Evolutionary conservation across 352 stramenopile genomes (phyloP).

Genomic region (Phytophthora crassamura): DNA sequence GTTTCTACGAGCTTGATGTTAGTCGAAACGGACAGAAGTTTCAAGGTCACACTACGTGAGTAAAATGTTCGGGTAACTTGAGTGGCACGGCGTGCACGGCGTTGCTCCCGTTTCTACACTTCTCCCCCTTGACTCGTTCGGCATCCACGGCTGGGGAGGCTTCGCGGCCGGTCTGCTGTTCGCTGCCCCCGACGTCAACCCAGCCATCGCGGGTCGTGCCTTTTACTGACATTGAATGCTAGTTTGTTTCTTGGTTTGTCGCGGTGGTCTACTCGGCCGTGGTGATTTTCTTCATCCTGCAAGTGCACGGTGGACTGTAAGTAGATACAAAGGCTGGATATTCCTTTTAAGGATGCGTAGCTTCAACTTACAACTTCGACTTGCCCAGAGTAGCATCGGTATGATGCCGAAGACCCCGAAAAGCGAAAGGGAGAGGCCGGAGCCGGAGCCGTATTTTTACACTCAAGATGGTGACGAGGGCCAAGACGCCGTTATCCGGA

Average conservation of each 20-base stretch:
- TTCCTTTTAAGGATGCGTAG: slow-evolving; percentile 21
- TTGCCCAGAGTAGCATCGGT: neutral
- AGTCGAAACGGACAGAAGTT: slow-evolving; percentile 79
- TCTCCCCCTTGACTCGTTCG: too few relatives aligned
- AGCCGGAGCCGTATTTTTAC: slow-evolving; percentile 9
- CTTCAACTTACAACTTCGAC: too few relatives aligned
- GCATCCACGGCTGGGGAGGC: too few relatives aligned
- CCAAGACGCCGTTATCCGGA: slow-evolving; percentile 5
- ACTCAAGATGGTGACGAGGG: slow-evolving; percentile 17
- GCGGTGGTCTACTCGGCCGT: too few relatives aligned
- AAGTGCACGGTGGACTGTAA: too few relatives aligned
- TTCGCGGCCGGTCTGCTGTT: too few relatives aligned
- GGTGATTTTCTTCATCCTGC: too few relatives aligned
- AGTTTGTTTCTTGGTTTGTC: too few relatives aligned
- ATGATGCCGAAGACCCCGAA: slow-evolving; percentile 18
- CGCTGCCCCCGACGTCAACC: too few relatives aligned
- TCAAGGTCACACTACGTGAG: slow-evolving; percentile 62
- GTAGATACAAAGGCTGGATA: too few relatives aligned
- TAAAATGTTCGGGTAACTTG: slow-evolving; percentile 67
- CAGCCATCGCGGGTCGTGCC: too few relatives aligned
- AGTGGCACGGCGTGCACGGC: slow-evolving; percentile 63
- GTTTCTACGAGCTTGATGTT: slow-evolving; percentile 70
- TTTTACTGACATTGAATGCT: too few relatives aligned
- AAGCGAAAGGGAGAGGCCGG: slow-evolving; percentile 17
- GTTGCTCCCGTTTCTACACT: slow-evolving; percentile 65